Conservation (phyloP, 2,329 filamentous ascomycete species). For the Tothia fuscella region DNA sequence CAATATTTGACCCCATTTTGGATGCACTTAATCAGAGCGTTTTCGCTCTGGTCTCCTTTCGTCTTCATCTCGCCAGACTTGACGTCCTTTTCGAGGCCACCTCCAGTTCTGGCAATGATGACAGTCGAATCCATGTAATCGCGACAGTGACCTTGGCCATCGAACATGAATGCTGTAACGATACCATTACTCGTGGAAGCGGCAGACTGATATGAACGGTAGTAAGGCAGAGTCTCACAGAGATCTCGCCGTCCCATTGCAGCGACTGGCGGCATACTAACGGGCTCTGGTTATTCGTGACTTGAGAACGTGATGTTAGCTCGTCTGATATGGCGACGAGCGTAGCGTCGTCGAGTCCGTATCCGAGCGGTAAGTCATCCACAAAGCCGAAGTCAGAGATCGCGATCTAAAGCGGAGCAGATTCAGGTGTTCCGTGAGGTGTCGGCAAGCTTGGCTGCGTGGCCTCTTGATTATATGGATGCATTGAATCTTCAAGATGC, state of each 20-base stretch:
- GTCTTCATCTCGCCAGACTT: slow-evolving; percentile 28
- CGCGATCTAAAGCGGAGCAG: too few species aligned
- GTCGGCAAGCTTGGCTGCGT: too few species aligned
- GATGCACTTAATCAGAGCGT: slow-evolving; percentile 25
- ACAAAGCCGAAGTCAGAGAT: too few species aligned
- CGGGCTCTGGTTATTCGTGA: slow-evolving; percentile 24
- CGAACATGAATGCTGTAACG: slow-evolving; percentile 48
- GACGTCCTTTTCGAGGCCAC: slow-evolving; percentile 37
- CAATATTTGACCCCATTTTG: slow-evolving; percentile 34
- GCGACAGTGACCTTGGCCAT: slow-evolving; percentile 39
- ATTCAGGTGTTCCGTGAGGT: too few species aligned
- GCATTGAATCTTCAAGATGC: too few species aligned
- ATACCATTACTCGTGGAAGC: slow-evolving; percentile 32
- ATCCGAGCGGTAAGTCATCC: too few species aligned
- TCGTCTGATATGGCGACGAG: too few species aligned
- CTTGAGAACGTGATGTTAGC: too few species aligned
- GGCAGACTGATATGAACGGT: slow-evolving; percentile 48
- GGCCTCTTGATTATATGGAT: too few species aligned
- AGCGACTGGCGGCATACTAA: slow-evolving; percentile 40
- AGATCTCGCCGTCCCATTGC: slow-evolving; percentile 46
- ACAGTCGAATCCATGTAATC: slow-evolving; percentile 50
- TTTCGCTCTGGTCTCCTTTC: slow-evolving; percentile 31
- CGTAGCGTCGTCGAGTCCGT: too few species aligned
- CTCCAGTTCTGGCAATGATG: slow-evolving; percentile 51
- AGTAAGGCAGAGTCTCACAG: slow-evolving; percentile 53